Evolutionary conservation across 345 rosid genomes (phyloP).

Genomic region (Gossypium anomalum): DNA sequence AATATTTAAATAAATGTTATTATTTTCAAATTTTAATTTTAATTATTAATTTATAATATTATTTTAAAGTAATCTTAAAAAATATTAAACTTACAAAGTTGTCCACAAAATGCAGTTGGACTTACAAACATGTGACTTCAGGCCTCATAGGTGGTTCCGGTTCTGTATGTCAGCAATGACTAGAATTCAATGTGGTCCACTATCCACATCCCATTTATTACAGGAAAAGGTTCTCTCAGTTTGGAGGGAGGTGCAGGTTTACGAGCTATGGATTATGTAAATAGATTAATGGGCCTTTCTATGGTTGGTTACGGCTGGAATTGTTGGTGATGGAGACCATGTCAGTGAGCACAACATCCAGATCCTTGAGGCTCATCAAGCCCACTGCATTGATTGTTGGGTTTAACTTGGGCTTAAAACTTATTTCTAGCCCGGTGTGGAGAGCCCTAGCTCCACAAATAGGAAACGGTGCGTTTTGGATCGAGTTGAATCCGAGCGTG

Average conservation of each 20-base stretch:
- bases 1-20: too few species aligned
- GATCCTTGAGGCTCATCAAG: constrained; percentile 27
- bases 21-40: too few species aligned
- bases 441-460: background rate
- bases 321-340: constrained; percentile 27
- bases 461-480: constrained; percentile 9
- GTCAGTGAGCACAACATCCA: constrained; percentile 20
- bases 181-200: constrained; percentile 45
- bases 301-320: constrained; percentile 56
- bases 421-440: background rate
- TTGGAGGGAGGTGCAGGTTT: constrained; percentile 20
- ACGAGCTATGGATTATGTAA: constrained; percentile 23
- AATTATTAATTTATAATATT: too few species aligned
- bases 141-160: too few species aligned
- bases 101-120: too few species aligned
- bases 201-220: constrained; percentile 3
- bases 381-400: constrained; percentile 25
- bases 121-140: too few species aligned
- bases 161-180: too few species aligned
- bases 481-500: constrained; percentile 2
- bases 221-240: constrained; percentile 10
- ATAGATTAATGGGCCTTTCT: constrained; percentile 40
- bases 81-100: too few species aligned
- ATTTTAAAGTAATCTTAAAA: too few species aligned
- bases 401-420: background rate